Percentiles rank a stretch among this genome's conserved stretches.
phyloP scores from a whole-genome alignment of 306 rosid species.

The Vachellia collinsii region DNA sequence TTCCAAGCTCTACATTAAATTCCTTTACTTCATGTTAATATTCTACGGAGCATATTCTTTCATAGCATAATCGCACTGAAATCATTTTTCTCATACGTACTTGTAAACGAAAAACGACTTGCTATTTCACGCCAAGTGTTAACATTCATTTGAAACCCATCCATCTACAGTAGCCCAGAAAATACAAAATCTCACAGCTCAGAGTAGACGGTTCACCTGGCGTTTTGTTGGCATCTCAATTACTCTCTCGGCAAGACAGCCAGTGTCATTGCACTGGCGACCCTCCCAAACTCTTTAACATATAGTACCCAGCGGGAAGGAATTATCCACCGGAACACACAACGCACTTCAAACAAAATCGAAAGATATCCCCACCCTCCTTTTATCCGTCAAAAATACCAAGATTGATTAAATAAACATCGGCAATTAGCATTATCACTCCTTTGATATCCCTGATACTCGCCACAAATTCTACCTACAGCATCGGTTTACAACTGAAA shows the following conservation, averaged over 20 bases:
- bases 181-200: background rate
- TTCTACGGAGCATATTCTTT: background rate
- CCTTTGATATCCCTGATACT: constrained; percentile 31
- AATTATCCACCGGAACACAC: constrained; percentile 14
- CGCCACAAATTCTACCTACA: constrained; percentile 37
- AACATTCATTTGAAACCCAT: background rate
- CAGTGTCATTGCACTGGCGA: background rate
- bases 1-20: background rate
- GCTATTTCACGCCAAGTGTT: background rate
- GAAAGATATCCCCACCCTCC: background rate
- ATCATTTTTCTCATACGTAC: too few species aligned
- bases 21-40: too few species aligned
- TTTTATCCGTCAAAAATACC: background rate
- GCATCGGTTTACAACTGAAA: constrained; percentile 41
- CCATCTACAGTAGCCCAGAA: background rate
- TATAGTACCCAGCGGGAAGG: background rate
- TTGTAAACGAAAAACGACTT: background rate
- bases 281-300: background rate
- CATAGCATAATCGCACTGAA: too few species aligned
- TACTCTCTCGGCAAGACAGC: background rate
- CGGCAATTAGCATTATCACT: constrained; percentile 24
- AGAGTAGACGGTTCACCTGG: background rate
- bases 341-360: constrained; percentile 22
- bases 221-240: background rate
- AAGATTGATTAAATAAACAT: constrained; percentile 33